Evolutionary conservation across 371 early-diverging fungal genomes (phyloP), one percentile per base, ranked within the genome.

Genomic region (Lichtheimia hyalospora): DNA sequence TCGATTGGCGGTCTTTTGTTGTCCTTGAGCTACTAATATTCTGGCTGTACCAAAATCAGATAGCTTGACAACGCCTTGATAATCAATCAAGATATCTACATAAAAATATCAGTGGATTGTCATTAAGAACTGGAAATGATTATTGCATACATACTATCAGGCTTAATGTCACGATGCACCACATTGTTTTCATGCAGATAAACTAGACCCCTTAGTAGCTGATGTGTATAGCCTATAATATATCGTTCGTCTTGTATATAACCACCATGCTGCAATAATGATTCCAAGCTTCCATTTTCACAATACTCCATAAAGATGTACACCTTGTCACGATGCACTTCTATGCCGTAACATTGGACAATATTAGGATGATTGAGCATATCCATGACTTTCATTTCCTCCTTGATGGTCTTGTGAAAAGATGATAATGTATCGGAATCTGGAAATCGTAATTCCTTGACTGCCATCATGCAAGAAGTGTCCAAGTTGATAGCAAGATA

Each of bases 271-370:
- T 87, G 88, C 27, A 97, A 69, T 39, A 94, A 63, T 48, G 84
- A 77, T 1, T 88, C 86, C 54, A 97, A 65, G 61, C 91, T 90
- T 21, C 96, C 95, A 40, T 88, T 84, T 58, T 90, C 87, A 66
- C 94, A 92, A 68, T 92, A 93, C 73, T 97, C 98, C 94, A 97
- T 94, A 68, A 97, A 95, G 49, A 96, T 89, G 57, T 85, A 91
- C 7, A 94, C 90, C 69, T 90, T 89, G 62, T 95, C 95, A 53
- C 94, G 84, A 69, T 92, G 93, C 25, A 94, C 93, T 69, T 96
- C 96, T 70, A 93, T 91, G 18, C 94, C 95, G 66, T 85, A 91
- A 68, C 94, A 96, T 54, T 88, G 84, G 23, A 96, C 92, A 64
- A 94, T 92, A 71, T 95, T 93, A 18, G 89, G 87, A 62, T 96